A percentile compares a stretch with the other conserved stretches of the same genome.
Conservation (phyloP, 371 early-diverging fungal genomes). For the Entomophthora muscae region DNA sequence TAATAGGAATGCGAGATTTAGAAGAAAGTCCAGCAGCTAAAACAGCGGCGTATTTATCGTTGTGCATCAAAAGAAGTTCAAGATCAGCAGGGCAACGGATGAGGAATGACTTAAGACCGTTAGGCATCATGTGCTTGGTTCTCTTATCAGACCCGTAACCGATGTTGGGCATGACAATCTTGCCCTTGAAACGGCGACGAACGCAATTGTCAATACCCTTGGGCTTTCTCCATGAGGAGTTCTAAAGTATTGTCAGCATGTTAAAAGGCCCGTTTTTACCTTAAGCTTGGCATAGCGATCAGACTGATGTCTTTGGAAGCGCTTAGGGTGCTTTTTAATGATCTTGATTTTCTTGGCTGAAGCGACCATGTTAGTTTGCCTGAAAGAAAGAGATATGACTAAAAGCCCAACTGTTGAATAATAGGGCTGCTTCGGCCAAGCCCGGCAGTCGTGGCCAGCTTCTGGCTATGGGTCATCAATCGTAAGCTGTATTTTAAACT, state of each 20-base stretch:
- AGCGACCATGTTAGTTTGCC: slow-evolving; percentile 80
- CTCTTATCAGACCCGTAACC: slow-evolving; percentile 96
- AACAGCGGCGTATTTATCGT: slow-evolving; percentile 98
- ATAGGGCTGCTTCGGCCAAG: no score
- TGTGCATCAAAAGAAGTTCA: slow-evolving; percentile 95
- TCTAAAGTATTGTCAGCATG: slow-evolving; percentile 1
- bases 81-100: slow-evolving; percentile 93
- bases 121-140: slow-evolving; percentile 92
- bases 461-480: no score
- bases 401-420: no score
- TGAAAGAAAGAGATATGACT: no score
- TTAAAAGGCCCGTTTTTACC: slow-evolving; percentile 36
- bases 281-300: slow-evolving; percentile 93
- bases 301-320: slow-evolving; percentile 97
- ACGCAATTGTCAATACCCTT: slow-evolving; percentile 99
- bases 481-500: no score
- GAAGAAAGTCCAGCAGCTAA: slow-evolving; percentile 96
- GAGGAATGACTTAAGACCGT: slow-evolving; percentile 97
- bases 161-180: slow-evolving; percentile 98
- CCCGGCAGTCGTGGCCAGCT: no score
- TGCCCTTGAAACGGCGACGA: slow-evolving; percentile 97
- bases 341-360: slow-evolving; percentile 82
- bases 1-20: slow-evolving; percentile 92
- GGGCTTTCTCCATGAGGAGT: slow-evolving; percentile 99
- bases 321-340: slow-evolving; percentile 96